phyloP scores from a whole-genome alignment of 805 yeast genomes.

The Kodamaea lidongshanica region DNA sequence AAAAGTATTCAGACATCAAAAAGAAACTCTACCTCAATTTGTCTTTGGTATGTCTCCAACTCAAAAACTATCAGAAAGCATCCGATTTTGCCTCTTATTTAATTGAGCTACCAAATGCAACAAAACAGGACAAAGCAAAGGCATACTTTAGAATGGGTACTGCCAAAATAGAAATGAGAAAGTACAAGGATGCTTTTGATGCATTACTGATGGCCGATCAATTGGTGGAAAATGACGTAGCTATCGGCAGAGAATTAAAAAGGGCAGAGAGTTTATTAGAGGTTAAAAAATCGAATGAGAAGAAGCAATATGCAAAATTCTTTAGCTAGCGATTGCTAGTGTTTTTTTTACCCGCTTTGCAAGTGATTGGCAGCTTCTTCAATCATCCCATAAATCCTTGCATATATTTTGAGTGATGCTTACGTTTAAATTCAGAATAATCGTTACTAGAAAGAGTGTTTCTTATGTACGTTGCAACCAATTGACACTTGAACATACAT shows the following conservation, averaged over 20 bases:
- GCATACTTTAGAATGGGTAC: constrained; percentile 52
- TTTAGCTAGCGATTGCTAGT: constrained; percentile 31
- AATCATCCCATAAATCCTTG: background rate
- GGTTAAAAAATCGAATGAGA: constrained; percentile 41
- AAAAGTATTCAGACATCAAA: constrained; percentile 45
- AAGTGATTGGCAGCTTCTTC: too few relatives aligned
- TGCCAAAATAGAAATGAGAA: constrained; percentile 37
- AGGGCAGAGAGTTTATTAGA: constrained; percentile 36
- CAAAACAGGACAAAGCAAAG: constrained; percentile 46
- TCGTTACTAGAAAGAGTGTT: too few relatives aligned
- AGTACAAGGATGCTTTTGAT: constrained; percentile 44
- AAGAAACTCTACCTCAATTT: constrained; percentile 54
- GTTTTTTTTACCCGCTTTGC: background rate
- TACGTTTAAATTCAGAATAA: too few relatives aligned
- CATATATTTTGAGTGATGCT: too few relatives aligned
- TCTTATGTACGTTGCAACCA: too few relatives aligned
- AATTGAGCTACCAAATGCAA: constrained; percentile 42
- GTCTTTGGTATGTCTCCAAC: constrained; percentile 48
- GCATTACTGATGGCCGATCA: constrained; percentile 41
- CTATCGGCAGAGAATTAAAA: constrained; percentile 40
- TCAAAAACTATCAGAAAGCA: constrained; percentile 43
- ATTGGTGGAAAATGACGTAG: constrained; percentile 44
- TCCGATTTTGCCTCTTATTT: constrained; percentile 51
- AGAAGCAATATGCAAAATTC: constrained; percentile 56
- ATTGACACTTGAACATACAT: too few relatives aligned